A percentile compares a stretch with the other conserved stretches of the same genome.
Conservation (phyloP, 2,329 filamentous ascomycete genomes). For the Aspergillus pseudoviridinutans region DNA sequence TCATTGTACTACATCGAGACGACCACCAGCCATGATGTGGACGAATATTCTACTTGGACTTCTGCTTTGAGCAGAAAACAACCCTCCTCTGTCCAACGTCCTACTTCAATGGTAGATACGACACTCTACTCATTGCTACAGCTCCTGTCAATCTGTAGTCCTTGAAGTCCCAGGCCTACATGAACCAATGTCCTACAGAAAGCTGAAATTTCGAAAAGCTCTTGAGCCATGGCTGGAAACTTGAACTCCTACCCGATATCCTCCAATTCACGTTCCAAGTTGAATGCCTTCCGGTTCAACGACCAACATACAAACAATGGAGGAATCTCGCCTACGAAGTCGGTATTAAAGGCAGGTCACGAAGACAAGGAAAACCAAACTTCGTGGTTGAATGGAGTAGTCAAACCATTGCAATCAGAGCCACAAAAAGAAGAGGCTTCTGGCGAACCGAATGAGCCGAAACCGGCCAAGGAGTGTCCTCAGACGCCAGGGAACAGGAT, state of each 20-base stretch:
- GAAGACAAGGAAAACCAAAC: constrained; percentile 45
- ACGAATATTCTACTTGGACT: background rate
- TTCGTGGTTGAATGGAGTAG: constrained; percentile 33
- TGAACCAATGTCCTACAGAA: constrained; percentile 19
- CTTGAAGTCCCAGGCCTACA: constrained; percentile 11
- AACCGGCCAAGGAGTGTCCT: constrained; percentile 40
- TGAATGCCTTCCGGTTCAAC: constrained; percentile 52
- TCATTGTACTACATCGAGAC: constrained; percentile 5
- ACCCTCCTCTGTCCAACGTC: background rate
- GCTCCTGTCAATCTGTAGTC: background rate
- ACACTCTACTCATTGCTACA: background rate
- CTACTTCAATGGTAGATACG: background rate
- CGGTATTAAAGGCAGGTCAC: constrained; percentile 23
- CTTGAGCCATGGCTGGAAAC: constrained; percentile 23
- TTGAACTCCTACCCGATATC: constrained; percentile 40
- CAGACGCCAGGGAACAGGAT: constrained; percentile 58
- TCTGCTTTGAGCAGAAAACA: background rate
- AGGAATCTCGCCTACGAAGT: constrained; percentile 19
- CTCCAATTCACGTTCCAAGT: constrained; percentile 50
- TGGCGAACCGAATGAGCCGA: constrained; percentile 22
- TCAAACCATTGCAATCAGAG: constrained; percentile 20
- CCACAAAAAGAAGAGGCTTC: constrained; percentile 15
- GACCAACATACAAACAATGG: constrained; percentile 30
- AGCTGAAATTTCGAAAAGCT: constrained; percentile 12
- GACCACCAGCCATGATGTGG: background rate